phyloP scores from a whole-genome alignment of 2,329 filamentous ascomycete genomes.

The Verticillium isaacii region DNA sequence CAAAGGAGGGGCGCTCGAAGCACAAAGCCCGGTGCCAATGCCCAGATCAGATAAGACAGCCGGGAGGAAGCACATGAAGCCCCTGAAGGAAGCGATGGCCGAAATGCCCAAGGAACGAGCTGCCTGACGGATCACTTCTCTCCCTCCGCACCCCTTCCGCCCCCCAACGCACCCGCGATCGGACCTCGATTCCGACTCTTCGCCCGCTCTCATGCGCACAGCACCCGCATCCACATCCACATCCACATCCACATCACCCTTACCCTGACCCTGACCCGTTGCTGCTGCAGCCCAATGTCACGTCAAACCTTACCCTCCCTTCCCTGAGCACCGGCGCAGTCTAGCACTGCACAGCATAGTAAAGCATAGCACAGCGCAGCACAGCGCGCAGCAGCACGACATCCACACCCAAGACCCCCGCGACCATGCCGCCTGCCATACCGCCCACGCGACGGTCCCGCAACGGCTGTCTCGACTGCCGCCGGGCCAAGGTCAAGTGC shows the following conservation, averaged over 20 bases:
- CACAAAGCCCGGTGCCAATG: not conserved
- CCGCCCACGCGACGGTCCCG: slow-evolving; percentile 17
- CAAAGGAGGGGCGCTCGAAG: not conserved
- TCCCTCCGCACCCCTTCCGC: not conserved
- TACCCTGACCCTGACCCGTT: not conserved
- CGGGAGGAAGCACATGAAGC: not conserved
- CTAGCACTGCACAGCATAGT: not conserved
- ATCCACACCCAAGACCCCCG: not conserved
- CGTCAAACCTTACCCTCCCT: not conserved
- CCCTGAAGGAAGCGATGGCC: too few species aligned
- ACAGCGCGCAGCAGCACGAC: not conserved
- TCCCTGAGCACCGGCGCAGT: not conserved
- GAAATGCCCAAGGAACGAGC: too few species aligned
- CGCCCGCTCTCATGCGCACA: not conserved
- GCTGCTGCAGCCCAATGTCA: not conserved
- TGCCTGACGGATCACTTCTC: not conserved
- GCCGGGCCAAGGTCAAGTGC: slow-evolving; percentile 25
- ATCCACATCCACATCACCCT: not conserved
- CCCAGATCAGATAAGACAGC: not conserved
- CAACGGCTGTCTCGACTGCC: slow-evolving; percentile 27
- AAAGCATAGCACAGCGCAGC: not conserved
- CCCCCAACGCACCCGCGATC: not conserved
- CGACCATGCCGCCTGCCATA: slow-evolving; percentile 3
- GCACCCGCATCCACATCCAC: not conserved
- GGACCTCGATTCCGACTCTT: not conserved